Evolutionary conservation across 306 rosid species (phyloP).

Genomic region (Delonix regia): DNA sequence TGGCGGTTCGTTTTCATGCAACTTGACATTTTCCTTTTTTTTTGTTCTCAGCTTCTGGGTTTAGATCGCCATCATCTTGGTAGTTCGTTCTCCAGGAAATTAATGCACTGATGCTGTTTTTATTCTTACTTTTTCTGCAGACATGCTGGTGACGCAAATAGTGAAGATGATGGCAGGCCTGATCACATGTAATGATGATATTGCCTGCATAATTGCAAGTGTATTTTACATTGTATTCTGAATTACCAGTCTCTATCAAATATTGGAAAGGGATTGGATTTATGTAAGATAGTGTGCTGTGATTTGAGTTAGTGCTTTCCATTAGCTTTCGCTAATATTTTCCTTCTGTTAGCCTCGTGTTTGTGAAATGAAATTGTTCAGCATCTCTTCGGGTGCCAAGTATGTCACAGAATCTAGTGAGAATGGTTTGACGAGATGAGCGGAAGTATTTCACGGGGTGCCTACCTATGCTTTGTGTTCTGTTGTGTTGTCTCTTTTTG

Average conservation of each 20-base stretch:
- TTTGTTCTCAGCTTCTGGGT: background rate
- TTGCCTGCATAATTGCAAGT: constrained; percentile 38
- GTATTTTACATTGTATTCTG: constrained; percentile 57
- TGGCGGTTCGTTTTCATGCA: constrained; percentile 80
- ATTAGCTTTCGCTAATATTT: constrained; percentile 31
- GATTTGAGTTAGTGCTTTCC: constrained; percentile 53
- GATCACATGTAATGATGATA: constrained; percentile 65
- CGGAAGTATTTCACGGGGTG: background rate
- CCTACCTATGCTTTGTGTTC: background rate
- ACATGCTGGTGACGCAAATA: constrained; percentile 78
- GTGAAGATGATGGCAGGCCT: constrained; percentile 76
- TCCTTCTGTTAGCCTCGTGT: constrained; percentile 9
- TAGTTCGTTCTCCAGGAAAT: constrained; percentile 13
- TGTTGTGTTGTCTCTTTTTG: background rate
- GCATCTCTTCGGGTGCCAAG: constrained; percentile 15
- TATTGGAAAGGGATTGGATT: constrained; percentile 45
- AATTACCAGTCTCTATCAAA: constrained; percentile 31
- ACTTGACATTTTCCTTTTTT: background rate
- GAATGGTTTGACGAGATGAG: constrained; percentile 5
- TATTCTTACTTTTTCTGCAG: constrained; percentile 50
- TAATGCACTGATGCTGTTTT: background rate
- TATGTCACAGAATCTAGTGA: constrained; percentile 12
- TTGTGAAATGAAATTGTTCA: constrained; percentile 9
- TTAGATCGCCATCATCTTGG: background rate
- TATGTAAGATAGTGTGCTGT: constrained; percentile 47